Percentiles rank a stretch among this genome's conserved stretches.
Conservation (phyloP, 768 basidiomycete genomes). For the Gloeopeniophorella convolvens region DNA sequence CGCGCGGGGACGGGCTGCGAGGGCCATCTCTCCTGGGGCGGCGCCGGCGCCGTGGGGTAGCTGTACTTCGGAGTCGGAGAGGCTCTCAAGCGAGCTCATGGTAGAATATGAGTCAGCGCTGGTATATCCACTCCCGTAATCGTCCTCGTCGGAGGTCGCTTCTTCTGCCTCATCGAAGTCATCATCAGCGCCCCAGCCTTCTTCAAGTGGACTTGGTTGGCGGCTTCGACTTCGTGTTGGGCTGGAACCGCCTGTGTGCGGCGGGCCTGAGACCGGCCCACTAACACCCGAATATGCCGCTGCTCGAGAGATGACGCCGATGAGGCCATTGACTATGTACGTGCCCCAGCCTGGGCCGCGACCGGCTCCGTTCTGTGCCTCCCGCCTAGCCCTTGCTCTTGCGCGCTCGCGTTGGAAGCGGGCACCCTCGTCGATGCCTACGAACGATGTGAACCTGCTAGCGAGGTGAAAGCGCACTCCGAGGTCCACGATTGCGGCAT, state of each 20-base stretch:
- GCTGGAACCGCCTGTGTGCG: neutral
- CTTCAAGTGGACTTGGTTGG: neutral
- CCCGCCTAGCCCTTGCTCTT: neutral
- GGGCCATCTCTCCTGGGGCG: slow-evolving; percentile 30
- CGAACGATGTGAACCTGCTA: slow-evolving; percentile 48
- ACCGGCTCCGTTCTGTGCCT: neutral
- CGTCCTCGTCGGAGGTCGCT: slow-evolving; percentile 22
- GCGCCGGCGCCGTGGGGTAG: slow-evolving; percentile 15
- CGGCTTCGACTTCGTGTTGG: neutral
- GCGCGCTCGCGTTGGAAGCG: slow-evolving; percentile 20
- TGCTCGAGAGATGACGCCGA: neutral
- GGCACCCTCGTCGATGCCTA: slow-evolving; percentile 39
- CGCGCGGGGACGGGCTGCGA: neutral
- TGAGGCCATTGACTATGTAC: neutral
- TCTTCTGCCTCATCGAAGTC: neutral
- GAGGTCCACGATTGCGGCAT: slow-evolving; percentile 42
- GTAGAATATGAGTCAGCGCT: slow-evolving; percentile 38
- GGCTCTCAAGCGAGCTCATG: slow-evolving; percentile 41
- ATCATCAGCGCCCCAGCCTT: neutral
- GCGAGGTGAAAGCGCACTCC: slow-evolving; percentile 47
- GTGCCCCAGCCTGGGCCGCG: too few relatives aligned
- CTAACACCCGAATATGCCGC: neutral
- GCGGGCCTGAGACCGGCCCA: neutral
- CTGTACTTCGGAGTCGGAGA: slow-evolving; percentile 25
- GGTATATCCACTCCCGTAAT: too few relatives aligned